Evolutionary conservation across 495 filamentous ascomycete species (phyloP).

Genomic region (Podospora pseudocomata): DNA sequence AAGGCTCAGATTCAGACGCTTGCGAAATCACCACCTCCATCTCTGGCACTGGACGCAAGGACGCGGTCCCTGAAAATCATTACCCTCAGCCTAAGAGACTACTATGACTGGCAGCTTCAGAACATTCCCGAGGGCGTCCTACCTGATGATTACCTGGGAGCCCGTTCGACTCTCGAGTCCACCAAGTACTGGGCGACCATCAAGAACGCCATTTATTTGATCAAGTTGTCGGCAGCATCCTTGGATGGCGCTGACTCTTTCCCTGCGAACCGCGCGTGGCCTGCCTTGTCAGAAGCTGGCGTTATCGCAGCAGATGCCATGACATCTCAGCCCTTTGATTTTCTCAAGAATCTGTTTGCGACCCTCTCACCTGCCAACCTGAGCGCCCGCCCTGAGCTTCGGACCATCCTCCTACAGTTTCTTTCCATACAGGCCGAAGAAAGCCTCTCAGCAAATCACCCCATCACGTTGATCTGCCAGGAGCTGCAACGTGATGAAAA

Average conservation of each 20-base stretch:
- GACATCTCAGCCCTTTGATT: slow-evolving; percentile 33
- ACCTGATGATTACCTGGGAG: slow-evolving; percentile 31
- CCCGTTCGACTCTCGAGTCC: slow-evolving; percentile 21
- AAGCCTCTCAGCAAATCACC: slow-evolving; percentile 28
- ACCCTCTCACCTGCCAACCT: slow-evolving; percentile 32
- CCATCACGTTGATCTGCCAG: slow-evolving; percentile 30
- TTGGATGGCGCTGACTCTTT: slow-evolving; percentile 16
- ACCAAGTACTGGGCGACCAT: slow-evolving; percentile 30
- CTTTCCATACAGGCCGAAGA: slow-evolving; percentile 27
- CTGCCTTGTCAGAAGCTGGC: slow-evolving; percentile 28
- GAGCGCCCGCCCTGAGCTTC: slow-evolving; percentile 31
- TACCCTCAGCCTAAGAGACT: slow-evolving; percentile 27
- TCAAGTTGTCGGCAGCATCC: slow-evolving; percentile 29
- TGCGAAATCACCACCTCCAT: slow-evolving; percentile 21
- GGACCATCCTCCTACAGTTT: slow-evolving; percentile 29
- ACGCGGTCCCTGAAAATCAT: slow-evolving; percentile 28
- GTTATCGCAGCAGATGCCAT: slow-evolving; percentile 28
- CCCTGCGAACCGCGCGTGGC: slow-evolving; percentile 27
- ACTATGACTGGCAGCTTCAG: slow-evolving; percentile 33
- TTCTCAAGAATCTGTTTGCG: slow-evolving; percentile 32
- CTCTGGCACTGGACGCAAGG: slow-evolving; percentile 20
- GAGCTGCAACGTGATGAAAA: slow-evolving; percentile 28
- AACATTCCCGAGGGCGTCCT: slow-evolving; percentile 28
- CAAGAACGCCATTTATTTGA: slow-evolving; percentile 33
- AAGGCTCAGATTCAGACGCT: slow-evolving; percentile 24